Conservation (phyloP, 1,284 basidiomycete species). For the Blastosporella zonata region DNA sequence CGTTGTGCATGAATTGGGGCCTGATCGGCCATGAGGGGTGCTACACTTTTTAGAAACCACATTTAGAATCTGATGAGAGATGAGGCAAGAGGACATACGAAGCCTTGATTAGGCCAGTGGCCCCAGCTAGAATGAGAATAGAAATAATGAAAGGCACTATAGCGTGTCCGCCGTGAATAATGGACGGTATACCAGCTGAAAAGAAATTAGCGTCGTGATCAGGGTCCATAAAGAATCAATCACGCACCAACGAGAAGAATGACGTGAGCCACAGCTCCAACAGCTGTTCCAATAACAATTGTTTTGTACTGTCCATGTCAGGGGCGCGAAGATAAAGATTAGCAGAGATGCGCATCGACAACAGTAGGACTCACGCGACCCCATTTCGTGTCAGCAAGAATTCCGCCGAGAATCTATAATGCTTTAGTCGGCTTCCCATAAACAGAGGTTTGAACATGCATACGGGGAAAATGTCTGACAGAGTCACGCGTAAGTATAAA, state of each 20-base stretch:
- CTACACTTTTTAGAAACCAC: slow-evolving; percentile 15
- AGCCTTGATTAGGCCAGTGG: slow-evolving; percentile 23
- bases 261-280: slow-evolving; percentile 27
- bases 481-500: not conserved
- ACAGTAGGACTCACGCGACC: slow-evolving; percentile 36
- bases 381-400: slow-evolving; percentile 42
- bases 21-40: slow-evolving; percentile 26
- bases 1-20: slow-evolving; percentile 20
- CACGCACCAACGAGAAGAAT: slow-evolving; percentile 21
- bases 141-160: slow-evolving; percentile 23
- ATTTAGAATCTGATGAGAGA: not conserved
- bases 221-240: not conserved
- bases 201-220: not conserved
- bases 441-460: not conserved
- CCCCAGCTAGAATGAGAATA: slow-evolving; percentile 21
- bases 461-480: slow-evolving; percentile 13
- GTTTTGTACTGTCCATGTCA: slow-evolving; percentile 31
- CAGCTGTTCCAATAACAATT: slow-evolving; percentile 32
- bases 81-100: not conserved
- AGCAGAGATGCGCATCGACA: not conserved
- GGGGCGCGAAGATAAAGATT: no score
- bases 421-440: slow-evolving; percentile 5
- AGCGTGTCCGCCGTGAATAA: slow-evolving; percentile 23
- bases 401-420: slow-evolving; percentile 29
- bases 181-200: slow-evolving; percentile 21